Conservation (phyloP, 2,329 filamentous ascomycete genomes). For the Juglanconis oblonga region DNA sequence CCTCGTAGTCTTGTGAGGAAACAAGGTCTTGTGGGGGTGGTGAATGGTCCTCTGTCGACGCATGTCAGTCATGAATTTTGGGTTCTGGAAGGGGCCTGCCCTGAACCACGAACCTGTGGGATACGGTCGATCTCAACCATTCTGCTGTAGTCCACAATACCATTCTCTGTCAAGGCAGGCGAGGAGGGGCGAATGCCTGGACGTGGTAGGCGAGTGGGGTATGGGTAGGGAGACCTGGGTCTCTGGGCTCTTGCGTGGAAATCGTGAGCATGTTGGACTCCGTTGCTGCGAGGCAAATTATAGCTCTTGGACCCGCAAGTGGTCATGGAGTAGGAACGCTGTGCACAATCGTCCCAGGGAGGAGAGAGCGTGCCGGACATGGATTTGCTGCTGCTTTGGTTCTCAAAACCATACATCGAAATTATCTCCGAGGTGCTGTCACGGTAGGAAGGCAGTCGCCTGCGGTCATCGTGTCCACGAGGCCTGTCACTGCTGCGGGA, state of each 20-base stretch:
- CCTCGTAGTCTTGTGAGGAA: conserved; percentile 31
- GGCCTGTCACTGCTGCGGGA: conserved; percentile 31
- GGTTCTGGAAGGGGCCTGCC: neutral
- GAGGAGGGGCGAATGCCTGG: conserved; percentile 49
- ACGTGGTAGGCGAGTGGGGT: conserved; percentile 54
- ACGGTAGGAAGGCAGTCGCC: conserved; percentile 44
- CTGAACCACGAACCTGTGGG: conserved; percentile 39
- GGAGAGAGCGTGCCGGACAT: conserved; percentile 40
- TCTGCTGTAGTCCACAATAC: conserved; percentile 46
- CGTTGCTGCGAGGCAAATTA: conserved; percentile 1
- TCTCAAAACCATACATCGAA: conserved; percentile 54
- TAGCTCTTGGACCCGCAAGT: conserved; percentile 40
- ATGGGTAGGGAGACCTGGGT: conserved; percentile 58
- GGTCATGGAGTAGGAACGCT: conserved; percentile 54
- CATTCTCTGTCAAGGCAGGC: conserved; percentile 46
- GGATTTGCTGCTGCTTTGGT: conserved; percentile 35
- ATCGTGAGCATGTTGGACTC: conserved; percentile 31
- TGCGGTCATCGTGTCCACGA: conserved; percentile 38
- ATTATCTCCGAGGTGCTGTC: conserved; percentile 54
- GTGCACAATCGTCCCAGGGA: conserved; percentile 39
- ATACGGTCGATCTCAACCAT: conserved; percentile 49
- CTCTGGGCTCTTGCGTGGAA: conserved; percentile 25
- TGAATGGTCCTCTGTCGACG: conserved; percentile 44
- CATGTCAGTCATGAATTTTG: neutral
- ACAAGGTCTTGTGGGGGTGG: conserved; percentile 38